Base-by-base conservation (phyloP, 169 alveolate species). In the Plasmodium berghei region DNA sequence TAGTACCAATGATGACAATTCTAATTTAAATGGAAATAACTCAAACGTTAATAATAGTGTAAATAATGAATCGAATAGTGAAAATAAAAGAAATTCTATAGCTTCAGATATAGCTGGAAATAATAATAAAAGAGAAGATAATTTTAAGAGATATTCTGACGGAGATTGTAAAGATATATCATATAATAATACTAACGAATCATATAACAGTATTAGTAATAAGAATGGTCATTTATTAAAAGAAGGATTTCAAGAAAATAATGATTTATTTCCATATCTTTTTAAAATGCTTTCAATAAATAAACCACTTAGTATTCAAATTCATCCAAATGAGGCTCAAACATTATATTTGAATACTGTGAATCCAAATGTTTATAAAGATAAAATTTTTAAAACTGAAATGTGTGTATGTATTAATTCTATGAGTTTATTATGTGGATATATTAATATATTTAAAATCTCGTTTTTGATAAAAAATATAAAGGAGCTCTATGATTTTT, bases 231-330 rank as follows among this genome's bases (percentile, higher is more conserved):
- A 63, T 12, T 22, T 48, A 12, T 48, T 26, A 45, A 56, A 72
- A 16, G 86, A 72, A 1, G 49, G 26, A 9, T 16, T n/a, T 28
- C 55, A 42, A 12, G 66, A 73, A 42, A 77, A 28, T 6, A 16
- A 49, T n/a, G 52, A 55, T 12, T 46, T 77, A 18, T 77, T 77
- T 34, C 89, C 89, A 1, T 77, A 92, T 52, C 61, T 93, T 61
- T 59, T 93, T 48, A 93, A 93, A 71, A 89, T 93, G 28, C 86
- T 93, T n/a, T 85, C 96, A 9, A 92, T 93, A 14, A 88, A 87
- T 9, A 91, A 90, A 85, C 96, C 96, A 1, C 89, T 93, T 42
- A 92, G 95, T 52, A 66, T 93, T 34, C 96, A 93, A 72, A 70
- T 93, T 12, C 96, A 93, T 83, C 96, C 96, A 3, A 94, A 93